Base-by-base conservation (phyloP, 495 filamentous ascomycete genomes). In the Extremus antarcticus region DNA sequence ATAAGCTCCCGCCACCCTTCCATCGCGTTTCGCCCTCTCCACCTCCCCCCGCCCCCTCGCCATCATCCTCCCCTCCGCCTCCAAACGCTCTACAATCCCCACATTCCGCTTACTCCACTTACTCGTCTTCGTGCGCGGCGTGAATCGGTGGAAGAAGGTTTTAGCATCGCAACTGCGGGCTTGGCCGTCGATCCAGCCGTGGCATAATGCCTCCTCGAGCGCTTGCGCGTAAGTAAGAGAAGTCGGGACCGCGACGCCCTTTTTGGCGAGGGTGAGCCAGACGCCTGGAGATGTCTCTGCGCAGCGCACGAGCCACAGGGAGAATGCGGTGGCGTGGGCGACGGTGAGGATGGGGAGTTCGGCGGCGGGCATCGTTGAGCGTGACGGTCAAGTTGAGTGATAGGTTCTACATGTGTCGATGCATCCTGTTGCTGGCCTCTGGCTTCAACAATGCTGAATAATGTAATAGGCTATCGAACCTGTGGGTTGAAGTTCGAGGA, bases 131-230 rank as follows among this genome's bases (percentile, higher is more conserved):
- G 17, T 53, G 2, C 51, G 32, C 11, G 51, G 51, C 3, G 51
- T 53, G 20, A 41, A 53, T 3, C 51, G 51, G 9, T 45, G 51
- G 9, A 15, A n/a, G 16, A 7, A 24, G 13, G 51, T 53, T 3
- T 2, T 3, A 3, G 45, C 51, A 21, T 45, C 32, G 16, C 17
- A 3, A 20, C 25, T 43, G n/a, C 39, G 39, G 19, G 17, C 51
- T 45, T 43, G 32, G 11, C 35, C 32, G 23, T 53, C 39, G 16
- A 53, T 53, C 46, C 51, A 53, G 11, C 51, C 51, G 39, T 53
- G 39, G 51, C 51, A 53, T 2, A 53, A 21, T 4, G 51, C 51
- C 45, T 53, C 51, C 8, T 53, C 51, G 4, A 43, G 39, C 3
- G 51, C 51, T 22, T 43, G 35, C 13, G 16, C 35, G 19, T 43